Evolutionary conservation across 225 moss, liverwort and hornwort genomes (phyloP), one percentile per base, ranked within the genome.

Genomic region (Neckera pumila): DNA sequence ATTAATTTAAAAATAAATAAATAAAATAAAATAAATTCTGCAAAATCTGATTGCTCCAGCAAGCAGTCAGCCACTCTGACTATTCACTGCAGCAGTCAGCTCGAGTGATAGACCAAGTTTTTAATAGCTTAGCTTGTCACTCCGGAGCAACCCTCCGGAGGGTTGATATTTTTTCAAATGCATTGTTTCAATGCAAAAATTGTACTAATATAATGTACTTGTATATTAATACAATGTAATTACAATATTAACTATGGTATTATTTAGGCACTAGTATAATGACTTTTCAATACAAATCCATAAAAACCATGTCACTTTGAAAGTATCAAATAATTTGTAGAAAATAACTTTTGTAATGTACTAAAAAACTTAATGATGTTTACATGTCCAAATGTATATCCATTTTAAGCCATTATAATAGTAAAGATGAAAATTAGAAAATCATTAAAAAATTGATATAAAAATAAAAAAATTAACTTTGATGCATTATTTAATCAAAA

Each of bases 241-340:
- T 17, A 43, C 2, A 7, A 12, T 47, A 11, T 45, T 14, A 4
- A 42, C 26, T 42, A 25, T 42, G 0, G 10, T 27, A 0, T 45
- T 73, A 3, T 2, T 10, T 45, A 11, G 6, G 6, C 11, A 74
- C 2, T 74, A 0, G 17, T 7, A 27, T 72, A 9, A 2, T 72
- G 10, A 73, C 3, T 0, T 43, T 28, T 28, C 0, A 28, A 1
- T 10, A 72, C 2, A 3, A 28, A 28, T 43, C 17, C 3, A 72
- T 15, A 3, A 72, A 43, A 43, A 6, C 6, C 0, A 3, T 5
- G 14, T 12, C 8, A 40, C 15, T 14, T 9, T 14, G 9, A 70
- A 42, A 70, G 9, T 40, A 40, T 42, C 2, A 5, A 5, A 72
- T 72, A 17, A 43, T 43, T 0, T 1, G 0, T 28, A 0, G 16